Evolutionary conservation across 257 asterid species (phyloP), one percentile per base, ranked within the genome.

Genomic region (Primulina eburnea): DNA sequence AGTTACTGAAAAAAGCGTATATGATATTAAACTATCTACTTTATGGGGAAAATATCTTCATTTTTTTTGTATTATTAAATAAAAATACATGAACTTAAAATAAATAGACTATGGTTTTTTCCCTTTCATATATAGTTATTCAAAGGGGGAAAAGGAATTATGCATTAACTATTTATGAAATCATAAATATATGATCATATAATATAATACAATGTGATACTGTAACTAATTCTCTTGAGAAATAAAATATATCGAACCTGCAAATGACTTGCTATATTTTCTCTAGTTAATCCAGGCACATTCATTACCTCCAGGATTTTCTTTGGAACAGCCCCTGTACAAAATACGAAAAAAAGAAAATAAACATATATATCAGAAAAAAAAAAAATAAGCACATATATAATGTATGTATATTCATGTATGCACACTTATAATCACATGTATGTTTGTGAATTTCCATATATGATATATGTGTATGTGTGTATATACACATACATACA

Each of bases 181-280:
- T 3, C 8, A 66, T n/a, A 28, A 71, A 24, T 67, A n/a, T 40
- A 52, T 52, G 16, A 40, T n/a, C n/a, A n/a, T 34, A 67, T 26
- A 34, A 40, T 34, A 67, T 26, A 34, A 11, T 12, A 26, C 10
- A 2, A 24, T 32, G 29, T 26, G 2, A 62, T 16, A 52, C 30
- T 64, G 34, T 18, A 26, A 32, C 64, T 12, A 26, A 21, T 72
- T 8, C 14, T 21, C 5, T 18, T 20, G 7, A 70, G 61, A 20
- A 29, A 9, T 37, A 4, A 61, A 64, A 30, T 58, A 52, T 9
- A 16, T 50, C n/a, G 50, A 62, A 88, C 95, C 95, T 88, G 92
- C 63, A 88, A 74, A 76, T 88, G 95, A 64, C 95, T 88, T 7
- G 95, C 95, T n/a, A 88, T 84, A 75, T 86, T 79, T 74, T 76